Evolutionary conservation across 2,329 filamentous ascomycete genomes (phyloP), one percentile per base, ranked within the genome.

Genomic region (Botrytis cinerea): DNA sequence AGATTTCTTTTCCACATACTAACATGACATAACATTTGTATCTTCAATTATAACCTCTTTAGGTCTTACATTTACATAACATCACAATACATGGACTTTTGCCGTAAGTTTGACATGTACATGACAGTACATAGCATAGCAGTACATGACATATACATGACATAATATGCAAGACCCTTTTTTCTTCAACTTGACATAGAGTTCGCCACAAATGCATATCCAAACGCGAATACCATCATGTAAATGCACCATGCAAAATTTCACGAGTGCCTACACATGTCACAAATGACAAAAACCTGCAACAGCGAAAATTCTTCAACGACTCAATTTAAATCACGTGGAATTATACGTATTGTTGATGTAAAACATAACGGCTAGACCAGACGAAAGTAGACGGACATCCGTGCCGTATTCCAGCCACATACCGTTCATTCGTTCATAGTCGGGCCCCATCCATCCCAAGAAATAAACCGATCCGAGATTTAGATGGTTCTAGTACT

Each of bases 291-390:
- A 48, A 25, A 51, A 51, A 51, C 32, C 46, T 67, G 14, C 46
- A 54, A 54, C 22, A 20, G 8, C 38, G 46, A 54, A 68, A 54
- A 54, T 28, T 68, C 64, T 54, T 54, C 46, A 68, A 68, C 46
- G n/a, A 68, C 8, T 54, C 35, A 68, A 40, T 40, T 22, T 25
- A 68, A 54, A 68, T 68, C 64, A 68, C 64, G 64, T 68, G 64
- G 25, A 57, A 57, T 57, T 32, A 57, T 38, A 2, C 18, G 51
- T 51, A 28, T 40, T 32, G n/a, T 28, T 43, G 28, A 43, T 43
- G 66, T 57, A 69, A 43, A 57, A 43, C 25, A 43, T 32, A 57
- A 28, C 25, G 46, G 38, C 48, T 28, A n/a, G 66, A 12, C 48
- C 25, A 43, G 35, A 32, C n/a, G 48, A 57, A 57, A 28, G 16